A percentile compares a stretch with the other conserved stretches of the same genome.
Conservation (phyloP, 805 yeast genomes). For the Yarrowia divulgata region DNA sequence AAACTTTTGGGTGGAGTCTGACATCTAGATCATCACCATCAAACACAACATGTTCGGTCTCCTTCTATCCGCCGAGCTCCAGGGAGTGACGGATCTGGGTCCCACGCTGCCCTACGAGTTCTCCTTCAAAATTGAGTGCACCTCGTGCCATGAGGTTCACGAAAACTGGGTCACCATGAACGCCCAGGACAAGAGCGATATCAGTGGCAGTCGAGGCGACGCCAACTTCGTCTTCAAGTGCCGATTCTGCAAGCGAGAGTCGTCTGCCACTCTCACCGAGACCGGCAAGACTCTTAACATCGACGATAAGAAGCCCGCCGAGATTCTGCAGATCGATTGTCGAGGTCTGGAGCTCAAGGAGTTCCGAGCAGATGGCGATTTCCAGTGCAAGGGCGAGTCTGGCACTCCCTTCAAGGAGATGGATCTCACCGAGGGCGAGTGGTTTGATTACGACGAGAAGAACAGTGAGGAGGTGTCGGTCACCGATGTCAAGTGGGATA, state of each 20-base stretch:
- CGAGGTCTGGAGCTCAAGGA: constrained; percentile 80
- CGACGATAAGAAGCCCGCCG: constrained; percentile 49
- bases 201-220: constrained; percentile 77
- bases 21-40: not conserved
- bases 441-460: constrained; percentile 95
- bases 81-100: constrained; percentile 61
- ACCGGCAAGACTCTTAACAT: constrained; percentile 47
- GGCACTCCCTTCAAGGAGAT: constrained; percentile 65
- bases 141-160: constrained; percentile 79
- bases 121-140: constrained; percentile 68
- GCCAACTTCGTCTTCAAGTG: constrained; percentile 85
- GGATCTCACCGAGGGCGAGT: constrained; percentile 80
- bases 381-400: constrained; percentile 63
- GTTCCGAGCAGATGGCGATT: constrained; percentile 72
- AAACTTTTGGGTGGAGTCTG: constrained; percentile 10
- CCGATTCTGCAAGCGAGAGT: constrained; percentile 61
- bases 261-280: constrained; percentile 48
- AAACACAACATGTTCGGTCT: constrained; percentile 48
- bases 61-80: constrained; percentile 56
- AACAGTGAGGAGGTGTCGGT: constrained; percentile 81
- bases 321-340: constrained; percentile 74
- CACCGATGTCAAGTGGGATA: constrained; percentile 72
- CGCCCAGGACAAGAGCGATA: constrained; percentile 46
- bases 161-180: constrained; percentile 73
- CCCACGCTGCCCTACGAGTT: constrained; percentile 72